Base-by-base conservation (phyloP, 805 yeast species). In the Metschnikowia reukaufii region DNA sequence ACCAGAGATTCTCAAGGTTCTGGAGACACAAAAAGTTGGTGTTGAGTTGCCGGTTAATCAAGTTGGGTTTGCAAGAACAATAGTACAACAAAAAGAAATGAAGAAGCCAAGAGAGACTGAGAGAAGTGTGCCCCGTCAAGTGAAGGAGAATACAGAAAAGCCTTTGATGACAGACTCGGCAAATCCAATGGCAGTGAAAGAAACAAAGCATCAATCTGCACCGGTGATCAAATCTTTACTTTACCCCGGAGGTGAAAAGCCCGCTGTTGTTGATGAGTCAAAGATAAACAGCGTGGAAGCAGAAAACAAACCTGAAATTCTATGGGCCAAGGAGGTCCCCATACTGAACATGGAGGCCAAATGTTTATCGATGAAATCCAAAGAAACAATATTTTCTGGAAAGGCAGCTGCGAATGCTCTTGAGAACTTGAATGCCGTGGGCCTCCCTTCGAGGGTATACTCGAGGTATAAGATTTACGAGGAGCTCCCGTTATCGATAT, bases 391-490 rank as follows among this genome's bases (percentile, higher is more conserved):
- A 1, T 23, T 23, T 29, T 25, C 48, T 4, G 19, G 48, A 19
- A 34, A 40, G 20, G 39, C 34, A 5, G 42, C 45, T 9, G 47
- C 44, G 9, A 23, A 4, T 6, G 48, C 44, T 1, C 44, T 47
- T n/a, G 51, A 44, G 12, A 31, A 47, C 21, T 25, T 44, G 33
- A 43, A 45, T 15, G 38, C 55, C 6, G 15, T 23, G 4, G 50
- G 48, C 2, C 25, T 48, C 12, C 33, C 48, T 18, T 42, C 57
- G 1, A 34, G 41, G 9, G 34, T 44, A 12, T 47, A 49, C 36
- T 38, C 48, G n/a, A 52, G 30, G 32, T 55, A 54, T 45, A 50
- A 45, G 37, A 31, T 39, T 13, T 54, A 52, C 39, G 52, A 55
- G 15, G 36, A 42, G 16, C 43, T 52, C 12, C 58, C 58, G 2